Evolutionary conservation across 345 rosid species (phyloP).

Genomic region (Arabis alpina): DNA sequence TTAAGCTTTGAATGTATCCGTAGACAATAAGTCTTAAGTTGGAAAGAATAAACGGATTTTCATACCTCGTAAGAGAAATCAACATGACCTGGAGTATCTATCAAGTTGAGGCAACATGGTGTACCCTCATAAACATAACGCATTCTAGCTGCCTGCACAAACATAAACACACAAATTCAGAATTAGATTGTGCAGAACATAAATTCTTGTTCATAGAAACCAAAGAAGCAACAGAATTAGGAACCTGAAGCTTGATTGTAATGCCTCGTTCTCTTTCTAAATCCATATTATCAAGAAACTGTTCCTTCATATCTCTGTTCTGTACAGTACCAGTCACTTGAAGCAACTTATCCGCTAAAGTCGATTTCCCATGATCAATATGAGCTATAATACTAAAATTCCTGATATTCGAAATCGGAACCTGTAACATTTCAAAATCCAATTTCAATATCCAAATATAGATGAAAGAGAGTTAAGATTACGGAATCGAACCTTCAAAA

Average conservation of each 20-base stretch:
- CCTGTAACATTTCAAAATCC: conserved; percentile 43
- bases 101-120: conserved; percentile 85
- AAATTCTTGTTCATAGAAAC: not conserved
- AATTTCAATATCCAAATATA: not conserved
- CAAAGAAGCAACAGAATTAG: not conserved
- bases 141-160: conserved; percentile 91
- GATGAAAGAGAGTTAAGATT: not conserved
- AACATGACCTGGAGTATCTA: conserved; percentile 98
- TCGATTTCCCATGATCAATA: conserved; percentile 97
- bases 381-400: conserved; percentile 94
- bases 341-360: conserved; percentile 94
- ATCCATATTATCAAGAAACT: conserved; percentile 98
- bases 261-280: conserved; percentile 99
- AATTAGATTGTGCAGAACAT: conserved; percentile 3
- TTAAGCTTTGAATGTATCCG: conserved; percentile 1
- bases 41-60: not conserved
- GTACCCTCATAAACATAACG: conserved; percentile 66
- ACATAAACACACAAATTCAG: conserved; percentile 16
- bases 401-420: conserved; percentile 77
- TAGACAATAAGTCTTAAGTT: not conserved
- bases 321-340: conserved; percentile 94
- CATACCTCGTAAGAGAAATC: conserved; percentile 97
- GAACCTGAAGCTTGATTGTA: conserved; percentile 92
- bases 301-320: conserved; percentile 94
- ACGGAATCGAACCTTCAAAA: conserved; percentile 51